Evolutionary conservation across 202 grass and related monocot species (phyloP), one percentile per base, ranked within the genome.

Genomic region (Dendrocalamus latiflorus): DNA sequence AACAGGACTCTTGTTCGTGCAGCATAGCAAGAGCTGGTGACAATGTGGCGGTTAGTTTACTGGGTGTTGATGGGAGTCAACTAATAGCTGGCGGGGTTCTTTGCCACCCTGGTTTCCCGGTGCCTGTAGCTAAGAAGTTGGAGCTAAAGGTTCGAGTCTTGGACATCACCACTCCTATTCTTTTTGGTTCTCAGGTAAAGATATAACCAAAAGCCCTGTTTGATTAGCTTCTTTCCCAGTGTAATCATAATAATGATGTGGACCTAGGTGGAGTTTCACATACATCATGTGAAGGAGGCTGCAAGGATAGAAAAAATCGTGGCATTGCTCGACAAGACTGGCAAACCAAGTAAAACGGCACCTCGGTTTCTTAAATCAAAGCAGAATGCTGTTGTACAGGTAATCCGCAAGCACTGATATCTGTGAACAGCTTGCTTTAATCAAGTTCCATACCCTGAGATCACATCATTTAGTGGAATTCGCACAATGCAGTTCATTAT

Each of bases 241-340:
- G 33, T 77, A 50, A 76, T 85, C 69, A 70, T 83, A 61, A 49
- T 56, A 61, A 81, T 82, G 37, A 38, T 49, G 20, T 45, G 82
- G 72, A 72, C 87, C 24, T 79, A 98, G 95, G 92, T 98, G 65
- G 95, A 98, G 69, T 93, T 94, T 82, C 92, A 94, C 84, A 91
- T 98, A 94, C 92, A 98, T 91, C 95, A 94, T 82, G 95, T 91
- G 58, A 98, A 98, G 77, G 88, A 81, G 70, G 86, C 95, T 14
- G 92, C 90, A 38, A 94, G 84, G 50, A 79, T 98, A 82, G 66
- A 70, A 24, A 98, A 94, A 86, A 93, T 98, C 36, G 8, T 93
- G 60, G 86, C 90, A 15, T 72, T 94, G 76, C 90, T 98, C 26
- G 92, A 98, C 82, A 98, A 93, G 74, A 90, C 90, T 24, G 95